Percentiles rank a stretch among this genome's conserved stretches.
These are phyloP conservation scores for Geotrichum aggregatum DNA, from an alignment of 1,139 yeast species.

Conservation along the genomic window DNA sequence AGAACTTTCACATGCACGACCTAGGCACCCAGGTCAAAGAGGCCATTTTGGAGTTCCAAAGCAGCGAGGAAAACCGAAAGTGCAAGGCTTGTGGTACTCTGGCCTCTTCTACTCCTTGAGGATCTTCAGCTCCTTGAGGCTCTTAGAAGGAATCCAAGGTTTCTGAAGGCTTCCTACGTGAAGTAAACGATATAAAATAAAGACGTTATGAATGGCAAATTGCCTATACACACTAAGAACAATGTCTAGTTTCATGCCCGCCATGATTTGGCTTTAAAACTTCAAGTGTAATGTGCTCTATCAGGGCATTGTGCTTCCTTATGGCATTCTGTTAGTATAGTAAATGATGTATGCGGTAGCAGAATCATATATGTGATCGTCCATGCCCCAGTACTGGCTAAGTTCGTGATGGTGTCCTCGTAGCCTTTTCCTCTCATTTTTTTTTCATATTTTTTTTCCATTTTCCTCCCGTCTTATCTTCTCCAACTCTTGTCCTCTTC, in stretches of 20 bases:
- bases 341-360: no score
- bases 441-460: background rate
- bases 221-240: no score
- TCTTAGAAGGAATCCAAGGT: no score
- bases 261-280: no score
- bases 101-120: constrained; percentile 25
- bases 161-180: no score
- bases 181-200: background rate
- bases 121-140: no score
- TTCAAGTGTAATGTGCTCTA: no score
- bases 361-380: background rate
- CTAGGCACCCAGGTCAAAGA: constrained; percentile 87
- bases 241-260: background rate
- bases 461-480: constrained; percentile 1
- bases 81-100: constrained; percentile 70
- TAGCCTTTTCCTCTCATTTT: background rate
- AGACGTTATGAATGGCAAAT: background rate
- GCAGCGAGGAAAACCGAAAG: constrained; percentile 58
- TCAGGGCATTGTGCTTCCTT: no score
- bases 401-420: background rate
- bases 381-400: background rate
- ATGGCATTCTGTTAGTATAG: no score
- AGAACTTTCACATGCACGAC: constrained; percentile 69
- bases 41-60: constrained; percentile 71
- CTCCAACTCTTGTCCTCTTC: background rate